Evolutionary conservation across 164 flowering plant species (phyloP).

Genomic region (Vitis rotundifolia): DNA sequence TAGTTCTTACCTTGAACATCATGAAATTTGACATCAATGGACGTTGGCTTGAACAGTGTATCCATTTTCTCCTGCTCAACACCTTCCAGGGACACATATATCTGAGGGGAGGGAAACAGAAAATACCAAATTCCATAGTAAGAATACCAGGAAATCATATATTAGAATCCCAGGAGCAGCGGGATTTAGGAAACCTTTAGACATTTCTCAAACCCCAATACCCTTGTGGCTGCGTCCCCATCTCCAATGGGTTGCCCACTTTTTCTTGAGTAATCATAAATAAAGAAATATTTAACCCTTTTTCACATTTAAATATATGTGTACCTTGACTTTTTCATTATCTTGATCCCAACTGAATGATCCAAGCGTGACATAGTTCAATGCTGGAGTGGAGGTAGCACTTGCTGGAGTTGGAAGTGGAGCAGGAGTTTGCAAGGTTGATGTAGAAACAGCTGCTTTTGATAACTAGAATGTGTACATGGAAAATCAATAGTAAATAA

Average conservation of each 20-base stretch:
- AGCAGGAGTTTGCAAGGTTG: constrained; percentile 23
- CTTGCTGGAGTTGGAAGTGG: constrained; percentile 35
- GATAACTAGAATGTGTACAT: constrained; percentile 29
- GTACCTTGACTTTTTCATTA: constrained; percentile 84
- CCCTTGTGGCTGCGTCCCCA: too few species aligned
- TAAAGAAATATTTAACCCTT: too few species aligned
- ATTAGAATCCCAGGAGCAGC: neutral
- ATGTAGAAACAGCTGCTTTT: constrained; percentile 34
- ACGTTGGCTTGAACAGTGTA: constrained; percentile 59
- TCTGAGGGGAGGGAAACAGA: constrained; percentile 26
- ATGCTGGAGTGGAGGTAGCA: constrained; percentile 33
- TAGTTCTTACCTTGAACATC: constrained; percentile 89
- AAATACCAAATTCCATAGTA: neutral
- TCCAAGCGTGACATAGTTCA: constrained; percentile 54
- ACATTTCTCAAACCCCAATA: too few species aligned
- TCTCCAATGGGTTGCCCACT: too few species aligned
- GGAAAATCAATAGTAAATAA: too few species aligned
- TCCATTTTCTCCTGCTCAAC: constrained; percentile 82
- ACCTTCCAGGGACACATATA: constrained; percentile 75
- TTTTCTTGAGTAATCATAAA: too few species aligned
- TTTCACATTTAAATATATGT: too few species aligned
- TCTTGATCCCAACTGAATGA: constrained; percentile 99
- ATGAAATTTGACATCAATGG: constrained; percentile 79
- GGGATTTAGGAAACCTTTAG: too few species aligned
- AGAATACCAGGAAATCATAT: neutral